These are phyloP conservation scores for Petrea volubilis DNA, from an alignment of 257 asterid genomes.

Conservation along the genomic window DNA sequence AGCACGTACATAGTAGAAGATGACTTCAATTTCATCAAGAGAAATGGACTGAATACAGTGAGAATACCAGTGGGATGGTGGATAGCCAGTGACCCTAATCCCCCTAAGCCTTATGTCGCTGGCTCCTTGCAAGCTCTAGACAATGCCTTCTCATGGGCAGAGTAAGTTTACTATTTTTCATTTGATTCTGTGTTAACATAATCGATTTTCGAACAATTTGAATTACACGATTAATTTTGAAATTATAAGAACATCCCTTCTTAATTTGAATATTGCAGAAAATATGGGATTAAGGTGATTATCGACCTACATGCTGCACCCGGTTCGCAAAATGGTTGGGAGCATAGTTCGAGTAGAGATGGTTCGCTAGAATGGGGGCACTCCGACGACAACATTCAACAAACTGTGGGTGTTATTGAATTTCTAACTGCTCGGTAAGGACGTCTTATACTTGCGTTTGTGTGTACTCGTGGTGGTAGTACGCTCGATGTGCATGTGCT, in stretches of 20 bases:
- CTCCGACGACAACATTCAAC: slow-evolving; percentile 49
- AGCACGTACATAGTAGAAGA: slow-evolving; percentile 56
- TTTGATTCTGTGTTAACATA: not conserved
- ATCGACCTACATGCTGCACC: slow-evolving; percentile 81
- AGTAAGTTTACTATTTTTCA: slow-evolving; percentile 31
- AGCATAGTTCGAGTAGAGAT: slow-evolving; percentile 69
- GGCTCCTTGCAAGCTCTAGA: slow-evolving; percentile 69
- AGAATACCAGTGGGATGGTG: slow-evolving; percentile 93
- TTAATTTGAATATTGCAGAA: slow-evolving; percentile 37
- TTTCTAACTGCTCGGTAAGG: slow-evolving; percentile 51
- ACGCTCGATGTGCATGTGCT: no score
- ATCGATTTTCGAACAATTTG: no score
- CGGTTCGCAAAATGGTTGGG: slow-evolving; percentile 74
- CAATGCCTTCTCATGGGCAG: slow-evolving; percentile 72
- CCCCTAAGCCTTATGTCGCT: slow-evolving; percentile 67
- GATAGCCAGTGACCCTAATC: slow-evolving; percentile 63
- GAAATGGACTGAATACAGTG: slow-evolving; percentile 51
- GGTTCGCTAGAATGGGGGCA: slow-evolving; percentile 78
- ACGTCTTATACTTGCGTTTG: not conserved
- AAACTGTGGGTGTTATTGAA: slow-evolving; percentile 51
- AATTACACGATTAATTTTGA: no score
- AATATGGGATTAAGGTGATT: slow-evolving; percentile 58
- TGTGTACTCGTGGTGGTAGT: no score
- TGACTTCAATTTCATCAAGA: slow-evolving; percentile 66
- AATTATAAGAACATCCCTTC: no score